Evolutionary conservation across 78 protist species (phyloP).

Genomic region (Planoprotostelium fungivorum): DNA sequence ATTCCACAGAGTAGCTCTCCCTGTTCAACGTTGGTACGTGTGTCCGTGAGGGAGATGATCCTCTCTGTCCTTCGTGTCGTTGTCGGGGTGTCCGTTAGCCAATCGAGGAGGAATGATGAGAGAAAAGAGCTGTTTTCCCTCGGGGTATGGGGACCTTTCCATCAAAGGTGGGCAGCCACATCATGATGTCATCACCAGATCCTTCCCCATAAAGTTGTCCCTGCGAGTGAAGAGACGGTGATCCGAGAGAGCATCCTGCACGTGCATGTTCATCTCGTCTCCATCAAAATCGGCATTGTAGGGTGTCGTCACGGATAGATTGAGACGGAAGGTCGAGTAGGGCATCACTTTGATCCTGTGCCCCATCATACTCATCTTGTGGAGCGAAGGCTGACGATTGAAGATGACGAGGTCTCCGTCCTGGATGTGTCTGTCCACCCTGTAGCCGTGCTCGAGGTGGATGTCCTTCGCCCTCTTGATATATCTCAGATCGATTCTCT

Average conservation of each 20-base stretch:
- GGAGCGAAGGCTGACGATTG: slow-evolving; percentile 99
- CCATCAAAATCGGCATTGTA: slow-evolving; percentile 99
- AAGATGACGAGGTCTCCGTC: slow-evolving; percentile 95
- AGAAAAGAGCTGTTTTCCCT: slow-evolving; percentile 97
- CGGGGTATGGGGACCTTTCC: slow-evolving; percentile 96
- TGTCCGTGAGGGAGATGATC: slow-evolving; percentile 84
- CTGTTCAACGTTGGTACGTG: slow-evolving; percentile 77
- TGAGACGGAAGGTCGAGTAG: slow-evolving; percentile 97
- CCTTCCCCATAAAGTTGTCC: slow-evolving; percentile 84
- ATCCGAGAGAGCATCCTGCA: slow-evolving; percentile 91
- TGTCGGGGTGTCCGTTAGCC: slow-evolving; percentile 32
- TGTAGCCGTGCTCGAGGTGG: slow-evolving; percentile 63
- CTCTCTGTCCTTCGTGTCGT: slow-evolving; percentile 23
- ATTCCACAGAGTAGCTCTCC: slow-evolving; percentile 91
- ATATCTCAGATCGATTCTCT: slow-evolving; percentile 73
- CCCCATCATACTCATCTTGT: slow-evolving; percentile 99
- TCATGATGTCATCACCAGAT: slow-evolving; percentile 85
- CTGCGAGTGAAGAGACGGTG: slow-evolving; percentile 85
- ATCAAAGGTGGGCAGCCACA: slow-evolving; percentile 90
- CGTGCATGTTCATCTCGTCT: slow-evolving; percentile 99
- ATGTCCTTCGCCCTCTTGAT: slow-evolving; percentile 26
- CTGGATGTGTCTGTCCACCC: slow-evolving; percentile 91
- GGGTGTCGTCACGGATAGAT: slow-evolving; percentile 96
- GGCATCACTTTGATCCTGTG: slow-evolving; percentile 94
- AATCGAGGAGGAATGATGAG: slow-evolving; percentile 72